Conservation (phyloP, 257 asterid species). For the Linaria vulgaris region DNA sequence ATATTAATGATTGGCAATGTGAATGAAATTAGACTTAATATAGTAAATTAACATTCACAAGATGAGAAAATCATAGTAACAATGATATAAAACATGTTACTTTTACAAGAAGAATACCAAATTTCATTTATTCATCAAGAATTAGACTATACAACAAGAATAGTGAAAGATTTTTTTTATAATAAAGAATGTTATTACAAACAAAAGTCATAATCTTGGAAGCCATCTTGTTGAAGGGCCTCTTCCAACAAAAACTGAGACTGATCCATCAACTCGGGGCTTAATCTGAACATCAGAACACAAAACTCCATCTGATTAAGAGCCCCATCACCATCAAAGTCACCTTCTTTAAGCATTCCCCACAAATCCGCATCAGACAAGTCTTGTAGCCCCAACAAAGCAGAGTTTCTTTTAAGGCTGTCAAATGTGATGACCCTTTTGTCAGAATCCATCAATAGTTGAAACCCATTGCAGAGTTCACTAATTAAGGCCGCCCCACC, state of each 20-base stretch:
- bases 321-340: slow-evolving; percentile 62
- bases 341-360: slow-evolving; percentile 54
- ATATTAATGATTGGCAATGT: too few relatives aligned
- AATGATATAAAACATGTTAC: too few relatives aligned
- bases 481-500: slow-evolving; percentile 55
- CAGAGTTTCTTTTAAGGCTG: slow-evolving; percentile 48
- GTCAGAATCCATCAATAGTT: slow-evolving; percentile 40
- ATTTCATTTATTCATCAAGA: slow-evolving; percentile 6
- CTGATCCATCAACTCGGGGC: slow-evolving; percentile 59
- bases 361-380: slow-evolving; percentile 44
- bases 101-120: not conserved
- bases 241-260: slow-evolving; percentile 46
- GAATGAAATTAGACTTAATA: too few relatives aligned
- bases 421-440: slow-evolving; percentile 52
- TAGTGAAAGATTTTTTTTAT: too few relatives aligned
- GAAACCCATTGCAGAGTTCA: slow-evolving; percentile 58
- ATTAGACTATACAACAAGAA: not conserved
- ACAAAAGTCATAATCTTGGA: slow-evolving; percentile 34
- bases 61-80: too few relatives aligned
- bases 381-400: slow-evolving; percentile 47
- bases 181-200: too few relatives aligned
- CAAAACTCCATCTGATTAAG: slow-evolving; percentile 68
- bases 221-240: slow-evolving; percentile 39
- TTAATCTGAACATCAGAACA: slow-evolving; percentile 58
- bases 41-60: too few relatives aligned